phyloP scores from a whole-genome alignment of 257 asterid genomes.

The Euphrasia confusa region DNA sequence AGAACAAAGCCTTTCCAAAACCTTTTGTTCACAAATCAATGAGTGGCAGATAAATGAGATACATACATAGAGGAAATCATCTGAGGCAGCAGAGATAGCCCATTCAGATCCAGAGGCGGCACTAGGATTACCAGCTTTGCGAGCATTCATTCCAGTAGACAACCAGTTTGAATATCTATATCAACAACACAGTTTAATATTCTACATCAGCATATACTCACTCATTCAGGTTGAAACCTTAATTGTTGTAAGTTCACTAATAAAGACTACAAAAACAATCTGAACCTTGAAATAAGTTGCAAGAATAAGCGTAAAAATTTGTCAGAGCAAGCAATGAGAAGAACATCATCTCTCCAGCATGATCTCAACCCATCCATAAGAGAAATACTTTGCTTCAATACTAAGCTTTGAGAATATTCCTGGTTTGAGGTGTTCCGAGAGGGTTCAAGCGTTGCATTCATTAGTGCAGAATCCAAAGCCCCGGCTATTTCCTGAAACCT shows the following conservation, averaged over 20 bases:
- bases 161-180: conserved; percentile 85
- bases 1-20: neutral
- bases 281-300: conserved; percentile 91
- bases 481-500: conserved; percentile 99
- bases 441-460: conserved; percentile 47
- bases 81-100: conserved; percentile 83
- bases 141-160: conserved; percentile 73
- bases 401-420: conserved; percentile 44
- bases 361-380: conserved; percentile 87
- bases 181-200: conserved; percentile 21
- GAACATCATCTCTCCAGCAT: conserved; percentile 91
- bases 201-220: conserved; percentile 19
- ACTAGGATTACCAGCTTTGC: conserved; percentile 54
- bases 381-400: conserved; percentile 67
- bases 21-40: conserved; percentile 21
- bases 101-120: conserved; percentile 68
- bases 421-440: conserved; percentile 42
- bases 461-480: conserved; percentile 85
- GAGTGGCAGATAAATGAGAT: conserved; percentile 20
- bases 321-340: conserved; percentile 85
- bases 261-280: conserved; percentile 26
- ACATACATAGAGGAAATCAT: conserved; percentile 75
- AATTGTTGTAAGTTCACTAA: conserved; percentile 14
- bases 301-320: conserved; percentile 89
- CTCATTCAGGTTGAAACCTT: conserved; percentile 21